These are phyloP conservation scores for Monosporascus sp. DNA, from an alignment of 2,329 filamentous ascomycete species.

Conservation along the genomic window DNA sequence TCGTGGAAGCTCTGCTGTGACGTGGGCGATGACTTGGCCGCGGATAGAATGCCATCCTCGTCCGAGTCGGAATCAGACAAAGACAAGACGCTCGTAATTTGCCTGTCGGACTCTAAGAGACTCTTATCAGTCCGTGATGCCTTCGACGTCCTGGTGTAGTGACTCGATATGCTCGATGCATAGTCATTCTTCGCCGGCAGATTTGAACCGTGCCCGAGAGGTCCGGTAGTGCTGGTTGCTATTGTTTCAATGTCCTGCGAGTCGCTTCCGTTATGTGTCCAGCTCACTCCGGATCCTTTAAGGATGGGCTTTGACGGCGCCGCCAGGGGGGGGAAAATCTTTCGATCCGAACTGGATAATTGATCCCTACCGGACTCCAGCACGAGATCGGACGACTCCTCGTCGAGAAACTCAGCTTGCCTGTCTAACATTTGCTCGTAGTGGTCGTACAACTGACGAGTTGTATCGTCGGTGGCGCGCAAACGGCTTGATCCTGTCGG, in stretches of 20 bases:
- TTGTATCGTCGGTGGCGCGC: constrained; percentile 26
- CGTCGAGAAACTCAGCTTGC: constrained; percentile 26
- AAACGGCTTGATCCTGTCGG: constrained; percentile 16
- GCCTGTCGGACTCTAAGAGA: constrained; percentile 45
- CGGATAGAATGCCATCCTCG: constrained; percentile 34
- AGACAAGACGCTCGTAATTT: constrained; percentile 50
- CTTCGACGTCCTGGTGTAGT: constrained; percentile 50
- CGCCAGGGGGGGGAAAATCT: constrained; percentile 17
- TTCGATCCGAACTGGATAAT: constrained; percentile 11
- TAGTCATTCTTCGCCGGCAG: constrained; percentile 33
- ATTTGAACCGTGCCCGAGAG: constrained; percentile 16
- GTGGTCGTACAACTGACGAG: constrained; percentile 49
- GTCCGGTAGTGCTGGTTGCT: constrained; percentile 21
- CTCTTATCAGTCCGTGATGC: constrained; percentile 45
- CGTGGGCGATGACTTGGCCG: constrained; percentile 30
- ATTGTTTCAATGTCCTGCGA: constrained; percentile 22
- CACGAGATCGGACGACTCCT: constrained; percentile 11
- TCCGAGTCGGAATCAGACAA: constrained; percentile 54
- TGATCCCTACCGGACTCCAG: constrained; percentile 6
- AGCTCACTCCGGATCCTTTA: constrained; percentile 9
- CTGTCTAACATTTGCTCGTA: constrained; percentile 53
- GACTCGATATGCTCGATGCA: constrained; percentile 49
- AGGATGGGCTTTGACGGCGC: constrained; percentile 15
- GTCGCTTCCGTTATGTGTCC: constrained; percentile 19
- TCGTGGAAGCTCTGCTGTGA: constrained; percentile 23